A percentile compares a stretch with the other conserved stretches of the same genome.
phyloP scores from a whole-genome alignment of 2,329 filamentous ascomycete species.

The Thermothelomyces thermophilus region DNA sequence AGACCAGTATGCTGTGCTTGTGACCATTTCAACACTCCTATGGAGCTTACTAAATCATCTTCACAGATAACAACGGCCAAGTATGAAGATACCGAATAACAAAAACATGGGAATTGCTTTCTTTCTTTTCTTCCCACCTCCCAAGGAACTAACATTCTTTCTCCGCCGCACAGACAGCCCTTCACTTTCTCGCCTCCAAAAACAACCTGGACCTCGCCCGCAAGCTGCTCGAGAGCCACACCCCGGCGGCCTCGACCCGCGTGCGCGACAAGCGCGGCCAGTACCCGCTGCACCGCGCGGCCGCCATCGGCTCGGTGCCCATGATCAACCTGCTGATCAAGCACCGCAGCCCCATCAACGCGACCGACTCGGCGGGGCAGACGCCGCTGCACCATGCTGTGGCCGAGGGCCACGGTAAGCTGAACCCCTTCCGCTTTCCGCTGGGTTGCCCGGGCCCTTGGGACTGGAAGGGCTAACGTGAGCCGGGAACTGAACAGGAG shows the following conservation, averaged over 20 bases:
- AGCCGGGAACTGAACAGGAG: slow-evolving; percentile 46
- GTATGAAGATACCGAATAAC: neutral
- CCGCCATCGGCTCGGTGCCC: slow-evolving; percentile 81
- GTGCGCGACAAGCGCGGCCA: slow-evolving; percentile 84
- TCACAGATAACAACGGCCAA: slow-evolving; percentile 57
- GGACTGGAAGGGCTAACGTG: neutral
- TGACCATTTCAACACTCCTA: neutral
- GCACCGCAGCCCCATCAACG: slow-evolving; percentile 72
- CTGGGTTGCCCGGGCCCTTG: too few relatives aligned
- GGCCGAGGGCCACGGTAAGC: slow-evolving; percentile 63
- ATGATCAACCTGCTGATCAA: slow-evolving; percentile 76
- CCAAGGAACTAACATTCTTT: slow-evolving; percentile 3
- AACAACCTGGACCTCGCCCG: slow-evolving; percentile 75
- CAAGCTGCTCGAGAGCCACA: slow-evolving; percentile 61
- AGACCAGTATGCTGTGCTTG: slow-evolving; percentile 51
- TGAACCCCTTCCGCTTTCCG: too few relatives aligned
- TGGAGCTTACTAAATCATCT: slow-evolving; percentile 14
- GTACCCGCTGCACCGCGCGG: slow-evolving; percentile 83
- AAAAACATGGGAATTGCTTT: neutral
- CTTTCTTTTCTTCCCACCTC: neutral
- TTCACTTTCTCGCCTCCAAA: slow-evolving; percentile 91
- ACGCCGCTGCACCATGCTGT: slow-evolving; percentile 87
- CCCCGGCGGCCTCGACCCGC: slow-evolving; percentile 64
- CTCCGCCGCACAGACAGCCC: slow-evolving; percentile 55
- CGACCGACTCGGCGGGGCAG: slow-evolving; percentile 73